A percentile compares a stretch with the other conserved stretches of the same genome.
phyloP scores from a whole-genome alignment of 2,329 filamentous ascomycete species.

The Cladosporium sp. region DNA sequence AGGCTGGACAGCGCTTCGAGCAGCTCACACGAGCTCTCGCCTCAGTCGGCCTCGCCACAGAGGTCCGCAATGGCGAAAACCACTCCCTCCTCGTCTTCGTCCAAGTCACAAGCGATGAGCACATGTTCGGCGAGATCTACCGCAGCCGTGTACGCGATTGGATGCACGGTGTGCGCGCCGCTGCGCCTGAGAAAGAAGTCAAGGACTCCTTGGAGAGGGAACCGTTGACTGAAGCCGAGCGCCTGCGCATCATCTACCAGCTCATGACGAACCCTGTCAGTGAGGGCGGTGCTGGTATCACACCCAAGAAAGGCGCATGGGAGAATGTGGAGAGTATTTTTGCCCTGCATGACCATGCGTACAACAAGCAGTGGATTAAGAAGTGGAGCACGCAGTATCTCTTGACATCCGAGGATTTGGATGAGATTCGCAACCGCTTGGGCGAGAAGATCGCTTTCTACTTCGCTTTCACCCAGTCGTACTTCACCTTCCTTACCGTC shows the following conservation, averaged over 20 bases:
- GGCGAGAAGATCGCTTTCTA: slow-evolving; percentile 76
- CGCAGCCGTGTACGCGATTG: slow-evolving; percentile 81
- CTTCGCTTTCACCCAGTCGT: slow-evolving; percentile 88
- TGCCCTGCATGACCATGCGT: slow-evolving; percentile 46
- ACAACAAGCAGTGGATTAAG: slow-evolving; percentile 51
- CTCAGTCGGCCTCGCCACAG: slow-evolving; percentile 74
- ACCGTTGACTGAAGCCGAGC: slow-evolving; percentile 80
- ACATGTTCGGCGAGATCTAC: slow-evolving; percentile 76
- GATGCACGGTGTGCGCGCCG: slow-evolving; percentile 79
- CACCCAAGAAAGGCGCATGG: slow-evolving; percentile 47
- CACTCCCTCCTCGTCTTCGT: slow-evolving; percentile 77
- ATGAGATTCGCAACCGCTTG: slow-evolving; percentile 47
- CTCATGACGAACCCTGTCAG: slow-evolving; percentile 51
- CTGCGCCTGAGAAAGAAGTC: slow-evolving; percentile 70
- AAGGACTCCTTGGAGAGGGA: slow-evolving; percentile 63
- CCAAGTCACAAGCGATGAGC: slow-evolving; percentile 68
- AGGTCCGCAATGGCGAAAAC: slow-evolving; percentile 75
- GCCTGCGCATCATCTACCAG: slow-evolving; percentile 80
- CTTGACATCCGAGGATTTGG: slow-evolving; percentile 44
- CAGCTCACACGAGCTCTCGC: slow-evolving; percentile 72
- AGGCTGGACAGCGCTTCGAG: slow-evolving; percentile 71
- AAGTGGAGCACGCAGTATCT: slow-evolving; percentile 46
- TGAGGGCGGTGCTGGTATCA: slow-evolving; percentile 48
- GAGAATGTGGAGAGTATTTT: slow-evolving; percentile 47
- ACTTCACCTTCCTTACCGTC: slow-evolving; percentile 80